Evolutionary conservation across 805 yeast species (phyloP), one percentile per base, ranked within the genome.

Genomic region (Metschnikowia cerradonensis): DNA sequence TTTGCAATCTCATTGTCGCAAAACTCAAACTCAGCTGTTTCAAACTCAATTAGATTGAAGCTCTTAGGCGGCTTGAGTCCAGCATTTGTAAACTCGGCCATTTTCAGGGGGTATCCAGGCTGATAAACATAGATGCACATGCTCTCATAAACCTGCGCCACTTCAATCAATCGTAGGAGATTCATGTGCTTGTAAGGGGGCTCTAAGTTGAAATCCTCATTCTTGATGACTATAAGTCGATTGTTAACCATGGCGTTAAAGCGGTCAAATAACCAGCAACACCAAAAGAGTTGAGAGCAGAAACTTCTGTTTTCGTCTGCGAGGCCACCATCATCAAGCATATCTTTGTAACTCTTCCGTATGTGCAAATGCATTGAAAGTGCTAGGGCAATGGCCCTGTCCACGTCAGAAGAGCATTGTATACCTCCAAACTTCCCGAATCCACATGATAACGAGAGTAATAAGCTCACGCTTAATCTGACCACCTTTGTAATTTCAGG

Each of bases 231-330:
- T 35, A 71, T 59, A 1, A 74, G 71, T 15, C 75, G 60, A 5
- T 75, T 72, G 51, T 70, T 72, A 23, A 71, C 68, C 47, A 71
- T 58, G 5, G 75, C 71, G 52, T 62, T 68, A 53, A 67, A 63
- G 20, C 72, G 51, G 52, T 70, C 75, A 41, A 70, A 51, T 3
- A 68, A 51, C 48, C 59, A 69, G 41, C 69, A 59, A 41, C 62
- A 55, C 73, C 73, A 70, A 71, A 72, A 70, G 17, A 70, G 51
- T 38, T 63, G 58, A 14, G 63, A 56, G 15, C 63, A 53, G 42
- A 66, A 65, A 31, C 44, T 44, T 34, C 37, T 34, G 4, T 15
- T 23, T 23, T 44, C 47, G 6, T 44, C 47, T 20, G 40, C 47
- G 22, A 44, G 15, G 23, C 41, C 23, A 6, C 17, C 31, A 15